Evolutionary conservation across 805 yeast species (phyloP), one percentile per base, ranked within the genome.

Genomic region (Myxozyma nipponensis): DNA sequence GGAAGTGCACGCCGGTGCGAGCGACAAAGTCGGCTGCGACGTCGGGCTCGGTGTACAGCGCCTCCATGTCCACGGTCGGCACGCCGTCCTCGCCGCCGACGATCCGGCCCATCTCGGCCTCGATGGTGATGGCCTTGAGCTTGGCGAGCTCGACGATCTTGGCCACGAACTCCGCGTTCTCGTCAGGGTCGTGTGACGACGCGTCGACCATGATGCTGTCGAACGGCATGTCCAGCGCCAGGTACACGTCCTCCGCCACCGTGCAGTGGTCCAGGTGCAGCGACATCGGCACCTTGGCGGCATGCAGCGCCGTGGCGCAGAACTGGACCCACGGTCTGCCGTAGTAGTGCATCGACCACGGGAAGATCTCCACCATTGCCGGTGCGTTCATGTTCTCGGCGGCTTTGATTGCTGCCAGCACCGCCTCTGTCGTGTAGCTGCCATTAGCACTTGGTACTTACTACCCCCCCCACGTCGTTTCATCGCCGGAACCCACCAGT

Each of bases 151-250:
- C 58, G 26, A 67, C 72, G 36, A 68, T 55, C 44, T 65, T 63
- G 46, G 60, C 58, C 9, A 69, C 68, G 37, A 54, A 58, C 24
- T 46, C 42, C 41, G 68, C 49, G 57, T 67, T 68, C 47, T 67
- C 71, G 42, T 66, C 66, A 42, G 66, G 67, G 37, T 68, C 70
- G 39, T 66, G 64, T 40, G 65, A 67, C 4, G 72, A 67, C 64
- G 69, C 69, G 58, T 69, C 73, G 21, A 70, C 67, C 72, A 70
- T 69, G 42, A 69, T 69, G 13, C 71, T 67, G 55, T 69, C 72
- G 49, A 70, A 69, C 18, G 72, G 71, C 49, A 69, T 54, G 15
- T 60, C 62, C 36, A 56, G 55, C 4, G 72, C 72, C 10, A 64
- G 64, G 48, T 60, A 57, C 26, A 69, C 67, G 44, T 66, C 58